These are phyloP conservation scores for Trapa bicornis DNA, from an alignment of 345 rosid genomes.

Conservation along the genomic window DNA sequence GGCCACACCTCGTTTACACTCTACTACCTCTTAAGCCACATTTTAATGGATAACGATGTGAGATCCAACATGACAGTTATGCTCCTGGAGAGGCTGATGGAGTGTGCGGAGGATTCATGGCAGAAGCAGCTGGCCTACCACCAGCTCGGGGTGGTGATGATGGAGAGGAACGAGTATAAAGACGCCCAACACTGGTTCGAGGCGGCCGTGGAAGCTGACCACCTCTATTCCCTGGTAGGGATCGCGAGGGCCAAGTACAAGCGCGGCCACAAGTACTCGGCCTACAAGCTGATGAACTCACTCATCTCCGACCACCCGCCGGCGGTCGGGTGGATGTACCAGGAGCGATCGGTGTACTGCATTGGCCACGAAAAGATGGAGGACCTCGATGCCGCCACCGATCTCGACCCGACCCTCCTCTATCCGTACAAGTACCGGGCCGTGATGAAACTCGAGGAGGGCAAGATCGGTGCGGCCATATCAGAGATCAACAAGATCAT, in stretches of 20 bases:
- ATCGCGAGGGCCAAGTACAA: slow-evolving; percentile 80
- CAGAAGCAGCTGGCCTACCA: slow-evolving; percentile 80
- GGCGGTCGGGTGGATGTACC: slow-evolving; percentile 77
- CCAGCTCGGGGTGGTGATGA: slow-evolving; percentile 79
- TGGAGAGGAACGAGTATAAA: slow-evolving; percentile 75
- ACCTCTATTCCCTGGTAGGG: slow-evolving; percentile 58
- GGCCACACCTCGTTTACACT: slow-evolving; percentile 77
- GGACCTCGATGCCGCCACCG: slow-evolving; percentile 61
- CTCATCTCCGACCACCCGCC: slow-evolving; percentile 45
- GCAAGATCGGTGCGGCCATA: slow-evolving; percentile 54
- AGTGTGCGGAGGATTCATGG: slow-evolving; percentile 59
- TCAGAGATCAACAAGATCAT: slow-evolving; percentile 68
- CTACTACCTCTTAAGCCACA: slow-evolving; percentile 70
- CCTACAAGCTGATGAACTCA: slow-evolving; percentile 68
- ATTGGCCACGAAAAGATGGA: slow-evolving; percentile 55
- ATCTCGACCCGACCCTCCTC: slow-evolving; percentile 75
- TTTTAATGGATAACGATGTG: slow-evolving; percentile 70
- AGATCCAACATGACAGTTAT: slow-evolving; percentile 78
- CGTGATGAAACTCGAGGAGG: slow-evolving; percentile 57
- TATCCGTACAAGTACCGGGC: slow-evolving; percentile 84
- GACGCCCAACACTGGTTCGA: slow-evolving; percentile 83
- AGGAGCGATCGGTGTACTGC: slow-evolving; percentile 78
- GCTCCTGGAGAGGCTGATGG: slow-evolving; percentile 72
- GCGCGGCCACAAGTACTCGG: slow-evolving; percentile 79
- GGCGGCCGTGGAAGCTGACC: slow-evolving; percentile 58